Conservation (phyloP, 306 rosid genomes). For the Abrus precatorius region DNA sequence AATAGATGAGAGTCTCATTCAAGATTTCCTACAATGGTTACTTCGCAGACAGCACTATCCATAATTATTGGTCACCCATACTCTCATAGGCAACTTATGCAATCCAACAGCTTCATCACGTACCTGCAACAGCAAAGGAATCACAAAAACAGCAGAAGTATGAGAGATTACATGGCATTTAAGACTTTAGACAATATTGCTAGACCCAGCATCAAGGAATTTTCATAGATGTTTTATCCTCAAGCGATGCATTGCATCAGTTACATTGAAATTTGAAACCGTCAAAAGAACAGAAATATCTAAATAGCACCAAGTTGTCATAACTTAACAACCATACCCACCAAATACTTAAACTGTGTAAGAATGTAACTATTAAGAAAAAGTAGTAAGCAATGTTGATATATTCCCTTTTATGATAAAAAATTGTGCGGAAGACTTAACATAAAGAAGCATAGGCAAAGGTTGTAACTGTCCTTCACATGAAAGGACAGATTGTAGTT, state of each 20-base stretch:
- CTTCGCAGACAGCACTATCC: conserved; percentile 37
- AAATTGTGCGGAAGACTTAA: conserved; percentile 32
- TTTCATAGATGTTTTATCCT: conserved; percentile 9
- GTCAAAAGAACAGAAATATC: not conserved
- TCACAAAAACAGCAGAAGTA: conserved; percentile 42
- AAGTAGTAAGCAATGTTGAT: conserved; percentile 10
- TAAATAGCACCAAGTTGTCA: not conserved
- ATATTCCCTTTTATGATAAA: not conserved
- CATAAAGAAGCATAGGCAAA: conserved; percentile 11
- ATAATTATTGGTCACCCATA: conserved; percentile 41
- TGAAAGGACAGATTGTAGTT: conserved; percentile 24
- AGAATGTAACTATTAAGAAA: not conserved
- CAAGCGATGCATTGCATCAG: not conserved
- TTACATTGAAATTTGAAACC: conserved; percentile 39
- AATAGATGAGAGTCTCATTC: conserved; percentile 33
- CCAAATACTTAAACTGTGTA: conserved; percentile 11
- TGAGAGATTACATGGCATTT: not conserved
- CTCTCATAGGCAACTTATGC: conserved; percentile 50
- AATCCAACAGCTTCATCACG: conserved; percentile 67
- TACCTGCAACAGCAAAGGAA: conserved; percentile 69
- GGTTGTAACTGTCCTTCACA: conserved; percentile 39
- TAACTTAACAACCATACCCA: conserved; percentile 28
- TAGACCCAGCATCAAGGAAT: not conserved
- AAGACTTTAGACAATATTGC: conserved; percentile 23
- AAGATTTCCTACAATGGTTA: conserved; percentile 35